These are phyloP conservation scores for Tulasnella sp. DNA, from an alignment of 768 basidiomycete genomes.

Conservation along the genomic window DNA sequence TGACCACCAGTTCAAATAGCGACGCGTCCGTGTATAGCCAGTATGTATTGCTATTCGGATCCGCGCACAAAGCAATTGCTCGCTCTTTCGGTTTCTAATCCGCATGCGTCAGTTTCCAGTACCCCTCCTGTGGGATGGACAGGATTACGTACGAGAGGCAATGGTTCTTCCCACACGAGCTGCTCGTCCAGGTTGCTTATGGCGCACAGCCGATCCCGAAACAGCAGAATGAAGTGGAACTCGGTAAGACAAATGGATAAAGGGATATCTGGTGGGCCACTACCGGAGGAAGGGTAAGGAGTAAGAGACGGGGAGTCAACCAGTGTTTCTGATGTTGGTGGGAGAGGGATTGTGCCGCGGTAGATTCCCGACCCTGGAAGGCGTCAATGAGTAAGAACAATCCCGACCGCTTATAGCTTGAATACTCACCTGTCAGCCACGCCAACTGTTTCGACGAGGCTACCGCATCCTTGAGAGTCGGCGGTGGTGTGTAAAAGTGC, in stretches of 20 bases:
- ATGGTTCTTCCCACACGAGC: conserved; percentile 67
- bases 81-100: conserved; percentile 68
- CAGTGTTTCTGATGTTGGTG: conserved; percentile 53
- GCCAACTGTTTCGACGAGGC: conserved; percentile 58
- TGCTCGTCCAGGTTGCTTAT: conserved; percentile 73
- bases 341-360: conserved; percentile 62
- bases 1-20: conserved; percentile 74
- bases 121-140: too few species aligned
- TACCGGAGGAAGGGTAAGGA: conserved; percentile 49
- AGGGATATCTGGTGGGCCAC: conserved; percentile 34
- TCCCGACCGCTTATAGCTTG: not conserved
- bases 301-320: conserved; percentile 69
- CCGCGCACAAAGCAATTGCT: conserved; percentile 64
- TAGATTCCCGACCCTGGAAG: conserved; percentile 73
- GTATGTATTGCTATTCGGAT: conserved; percentile 79
- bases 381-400: not conserved
- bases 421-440: conserved; percentile 74
- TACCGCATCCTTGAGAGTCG: conserved; percentile 30
- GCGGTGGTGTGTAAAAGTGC: conserved; percentile 59
- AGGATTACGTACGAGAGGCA: conserved; percentile 76
- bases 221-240: conserved; percentile 84
- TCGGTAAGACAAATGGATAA: conserved; percentile 75
- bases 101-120: too few species aligned
- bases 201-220: conserved; percentile 62
- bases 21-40: conserved; percentile 90